These are phyloP conservation scores for Monilinia laxa DNA, from an alignment of 2,329 filamentous ascomycete genomes.

Conservation along the genomic window DNA sequence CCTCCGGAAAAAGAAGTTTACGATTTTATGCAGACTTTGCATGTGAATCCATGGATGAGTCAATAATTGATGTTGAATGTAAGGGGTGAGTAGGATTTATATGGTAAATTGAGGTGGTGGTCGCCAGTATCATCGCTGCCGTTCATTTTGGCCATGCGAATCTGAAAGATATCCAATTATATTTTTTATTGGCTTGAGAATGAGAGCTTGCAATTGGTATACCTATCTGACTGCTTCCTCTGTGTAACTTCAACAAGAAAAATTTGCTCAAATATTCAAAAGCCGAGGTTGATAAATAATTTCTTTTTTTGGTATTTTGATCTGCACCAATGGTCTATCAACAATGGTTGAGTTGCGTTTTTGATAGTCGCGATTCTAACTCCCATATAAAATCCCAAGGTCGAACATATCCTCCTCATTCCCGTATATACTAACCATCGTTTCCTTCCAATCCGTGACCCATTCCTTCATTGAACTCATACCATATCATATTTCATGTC, in stretches of 20 bases:
- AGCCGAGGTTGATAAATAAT: not conserved
- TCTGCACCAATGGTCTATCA: slow-evolving; percentile 4
- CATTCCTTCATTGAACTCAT: slow-evolving; percentile 1
- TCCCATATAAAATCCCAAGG: slow-evolving; percentile 2
- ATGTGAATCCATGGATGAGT: too few relatives aligned
- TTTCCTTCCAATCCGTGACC: not conserved
- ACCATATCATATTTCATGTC: not conserved
- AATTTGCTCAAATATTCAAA: not conserved
- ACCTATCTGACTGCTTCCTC: not conserved
- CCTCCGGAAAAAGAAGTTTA: not conserved
- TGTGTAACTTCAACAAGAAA: not conserved
- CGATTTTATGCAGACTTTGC: too few relatives aligned
- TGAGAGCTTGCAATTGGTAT: too few relatives aligned
- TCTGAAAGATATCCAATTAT: too few relatives aligned
- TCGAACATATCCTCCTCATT: slow-evolving; percentile 1
- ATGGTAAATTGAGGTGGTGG: not conserved
- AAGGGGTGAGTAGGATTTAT: too few relatives aligned
- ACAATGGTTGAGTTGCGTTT: slow-evolving; percentile 8
- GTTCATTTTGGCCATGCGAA: not conserved
- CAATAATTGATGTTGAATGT: too few relatives aligned
- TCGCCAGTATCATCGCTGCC: too few relatives aligned
- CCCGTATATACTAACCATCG: not conserved
- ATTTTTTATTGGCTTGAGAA: too few relatives aligned
- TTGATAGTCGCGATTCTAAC: not conserved
- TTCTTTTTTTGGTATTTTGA: not conserved